Evolutionary conservation across 2,329 filamentous ascomycete species (phyloP).

Genomic region (Tympanopsis confertula): DNA sequence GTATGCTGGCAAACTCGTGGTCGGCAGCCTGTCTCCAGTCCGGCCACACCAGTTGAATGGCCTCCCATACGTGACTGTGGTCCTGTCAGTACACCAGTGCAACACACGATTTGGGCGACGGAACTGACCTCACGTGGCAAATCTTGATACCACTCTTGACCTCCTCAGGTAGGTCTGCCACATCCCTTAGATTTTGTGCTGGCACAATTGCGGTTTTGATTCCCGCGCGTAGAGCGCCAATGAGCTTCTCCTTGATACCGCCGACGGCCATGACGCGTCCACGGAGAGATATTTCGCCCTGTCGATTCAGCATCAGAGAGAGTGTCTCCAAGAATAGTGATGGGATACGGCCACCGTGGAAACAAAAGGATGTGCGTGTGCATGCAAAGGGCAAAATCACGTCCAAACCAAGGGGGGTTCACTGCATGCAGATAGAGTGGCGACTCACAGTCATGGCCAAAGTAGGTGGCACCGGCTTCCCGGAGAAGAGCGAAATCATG

Average conservation of each 20-base stretch:
- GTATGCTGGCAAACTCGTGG: neutral
- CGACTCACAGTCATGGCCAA: slow-evolving; percentile 76
- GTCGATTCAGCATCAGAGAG: neutral
- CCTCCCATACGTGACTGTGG: neutral
- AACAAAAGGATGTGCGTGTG: too few species aligned
- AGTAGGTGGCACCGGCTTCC: slow-evolving; percentile 74
- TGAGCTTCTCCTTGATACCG: slow-evolving; percentile 97
- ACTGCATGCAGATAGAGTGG: too few species aligned
- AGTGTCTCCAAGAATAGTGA: too few species aligned
- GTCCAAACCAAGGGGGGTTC: too few species aligned
- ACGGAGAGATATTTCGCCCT: slow-evolving; percentile 62
- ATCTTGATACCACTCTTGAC: slow-evolving; percentile 81
- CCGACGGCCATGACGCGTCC: slow-evolving; percentile 89
- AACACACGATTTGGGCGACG: neutral
- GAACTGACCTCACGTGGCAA: slow-evolving; percentile 69
- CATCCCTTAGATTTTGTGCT: slow-evolving; percentile 80
- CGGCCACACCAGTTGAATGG: neutral
- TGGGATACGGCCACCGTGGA: too few species aligned
- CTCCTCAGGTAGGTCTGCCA: slow-evolving; percentile 79
- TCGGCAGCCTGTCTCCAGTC: neutral
- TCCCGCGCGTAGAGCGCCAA: slow-evolving; percentile 82
- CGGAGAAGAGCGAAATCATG: slow-evolving; percentile 79
- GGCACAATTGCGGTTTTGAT: slow-evolving; percentile 90
- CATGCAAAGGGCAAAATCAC: too few species aligned
- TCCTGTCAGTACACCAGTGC: neutral